Base-by-base conservation (phyloP, 345 rosid genomes). In the Boechera divaricarpa region DNA sequence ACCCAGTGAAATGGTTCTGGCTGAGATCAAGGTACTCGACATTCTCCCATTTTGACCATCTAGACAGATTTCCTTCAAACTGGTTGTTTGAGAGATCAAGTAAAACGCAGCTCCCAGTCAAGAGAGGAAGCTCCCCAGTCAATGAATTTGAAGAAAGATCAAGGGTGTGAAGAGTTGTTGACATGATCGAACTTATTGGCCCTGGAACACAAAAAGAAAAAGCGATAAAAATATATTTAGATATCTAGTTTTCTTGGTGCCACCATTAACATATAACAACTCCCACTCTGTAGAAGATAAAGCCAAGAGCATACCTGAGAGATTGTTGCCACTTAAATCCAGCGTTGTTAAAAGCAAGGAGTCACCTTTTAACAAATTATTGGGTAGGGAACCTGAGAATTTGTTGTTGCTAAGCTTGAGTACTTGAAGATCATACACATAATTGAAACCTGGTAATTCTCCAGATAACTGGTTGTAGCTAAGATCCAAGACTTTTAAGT, bases 391-490 rank as follows among this genome's bases (percentile, higher is more conserved):
- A 36, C 99, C 99, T 18, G 91, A 85, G 70, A 95, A 92, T 78
- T 66, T 81, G 79, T 92, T 95, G 86, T 91, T 92, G 82, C 98
- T 86, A 68, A 95, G 96, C 77, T 84, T 88, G 70, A 95, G 98
- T 52, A 95, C 91, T 81, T 90, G 86, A 77, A 95, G 99, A 58
- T 92, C 95, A 80, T 95, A 92, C 36, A 87, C 91, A 81, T 87
- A 95, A 78, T 83, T 85, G 77, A 95, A 92, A 72, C 93, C 96
- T 29, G 99, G 99, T 82, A 95, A 81, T 56, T 92, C 98, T 70
- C 99, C 99, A 13, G 97, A 81, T n/a, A 95, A 79, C 74, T 81
- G 89, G 80, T 95, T 95, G 81, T 90, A 88, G 88, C 99, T 95
- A 82, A 92, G 85, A 85, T 92, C 98, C 90, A 91, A 80, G 63